Evolutionary conservation across 2,329 filamentous ascomycete species (phyloP).

Genomic region (Paraconiothyrium sp.): DNA sequence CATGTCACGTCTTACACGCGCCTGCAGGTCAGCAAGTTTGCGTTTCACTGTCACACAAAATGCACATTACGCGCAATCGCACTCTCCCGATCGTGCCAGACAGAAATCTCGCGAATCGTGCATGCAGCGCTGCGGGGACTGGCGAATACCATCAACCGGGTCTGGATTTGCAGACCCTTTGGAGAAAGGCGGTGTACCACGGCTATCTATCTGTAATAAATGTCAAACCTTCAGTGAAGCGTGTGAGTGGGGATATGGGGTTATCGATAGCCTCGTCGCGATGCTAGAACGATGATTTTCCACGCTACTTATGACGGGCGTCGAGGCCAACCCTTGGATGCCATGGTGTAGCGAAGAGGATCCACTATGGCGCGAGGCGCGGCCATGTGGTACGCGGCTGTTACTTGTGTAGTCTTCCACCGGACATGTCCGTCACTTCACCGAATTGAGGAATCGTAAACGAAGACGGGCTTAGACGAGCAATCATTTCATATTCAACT

Average conservation of each 20-base stretch:
- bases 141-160: neutral
- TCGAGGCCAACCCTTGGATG: neutral
- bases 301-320: slow-evolving; percentile 5
- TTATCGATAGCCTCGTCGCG: slow-evolving; percentile 1
- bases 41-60: slow-evolving; percentile 6
- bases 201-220: neutral
- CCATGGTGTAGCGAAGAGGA: neutral
- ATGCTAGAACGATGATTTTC: neutral
- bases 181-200: slow-evolving; percentile 6
- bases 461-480: neutral
- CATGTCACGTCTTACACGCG: neutral
- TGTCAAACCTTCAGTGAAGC: slow-evolving; percentile 3
- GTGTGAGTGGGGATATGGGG: neutral
- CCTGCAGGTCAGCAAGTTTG: slow-evolving; percentile 1
- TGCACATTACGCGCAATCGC: slow-evolving; percentile 2
- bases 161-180: neutral
- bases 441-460: neutral
- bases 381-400: neutral
- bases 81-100: neutral
- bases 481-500: slow-evolving; percentile 3
- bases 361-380: slow-evolving; percentile 10
- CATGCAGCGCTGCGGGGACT: slow-evolving; percentile 2
- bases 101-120: slow-evolving; percentile 8
- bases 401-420: neutral
- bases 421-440: neutral